Evolutionary conservation across 1,284 basidiomycete species (phyloP), one percentile per base, ranked within the genome.

Genomic region (Irpex sp.): DNA sequence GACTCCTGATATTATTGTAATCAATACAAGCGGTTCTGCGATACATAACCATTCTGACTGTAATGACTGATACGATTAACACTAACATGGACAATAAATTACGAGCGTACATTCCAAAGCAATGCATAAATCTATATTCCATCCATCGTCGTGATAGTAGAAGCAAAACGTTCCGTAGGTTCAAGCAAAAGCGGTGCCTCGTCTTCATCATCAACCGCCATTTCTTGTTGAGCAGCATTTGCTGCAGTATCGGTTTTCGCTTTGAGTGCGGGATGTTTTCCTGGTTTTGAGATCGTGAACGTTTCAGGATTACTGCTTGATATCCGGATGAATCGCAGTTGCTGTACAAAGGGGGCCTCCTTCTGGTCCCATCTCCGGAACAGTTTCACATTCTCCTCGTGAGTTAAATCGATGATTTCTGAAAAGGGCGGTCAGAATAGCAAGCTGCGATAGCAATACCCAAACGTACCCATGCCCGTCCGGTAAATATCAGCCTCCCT

Each of bases 401-500:
- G 85, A 0, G 92, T 94, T 52, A 96, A 80, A 75, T 96, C 93
- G 15, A 88, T 85, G n/a, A 96, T 83, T 77, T 96, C 93, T 94
- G 75, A 11, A 61, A 52, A 38, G 9, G 3, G 7, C 60, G 5
- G 19, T 57, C 37, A 51, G 31, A 59, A 60, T 65, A 55, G 55
- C 44, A 40, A 55, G 58, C 52, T 47, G 66, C 21, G 38, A 60
- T 49, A 58, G 34, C 26, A 54, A 36, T 57, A 58, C 17, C 31
- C 57, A 66, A 40, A 31, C 89, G 67, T 71, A 94, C 94, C 93
- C 71, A 96, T 82, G 1, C 94, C 94, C 5, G 92, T 91, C 58
- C 90, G 84, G 74, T 94, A 97, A 65, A 87, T 81, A 60, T 93
- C 89, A 13, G 74, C 69, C 71, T 96, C 94, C 59, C 82, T 79